phyloP scores from a whole-genome alignment of 306 rosid genomes.

The Malus fusca region DNA sequence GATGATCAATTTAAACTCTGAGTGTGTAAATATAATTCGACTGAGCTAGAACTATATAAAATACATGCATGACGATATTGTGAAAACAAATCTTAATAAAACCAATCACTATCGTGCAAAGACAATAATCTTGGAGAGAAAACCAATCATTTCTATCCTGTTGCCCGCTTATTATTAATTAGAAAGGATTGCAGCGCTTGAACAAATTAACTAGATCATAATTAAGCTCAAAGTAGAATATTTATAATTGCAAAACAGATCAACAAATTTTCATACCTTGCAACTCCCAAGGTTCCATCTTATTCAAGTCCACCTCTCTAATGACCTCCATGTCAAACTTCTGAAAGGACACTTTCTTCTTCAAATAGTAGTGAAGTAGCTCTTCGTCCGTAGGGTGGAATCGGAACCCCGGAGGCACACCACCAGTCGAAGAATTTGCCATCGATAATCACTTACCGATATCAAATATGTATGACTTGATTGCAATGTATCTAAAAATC shows the following conservation, averaged over 20 bases:
- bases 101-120: not conserved
- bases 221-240: not conserved
- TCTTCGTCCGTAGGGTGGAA: constrained; percentile 97
- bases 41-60: no score
- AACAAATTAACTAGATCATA: not conserved
- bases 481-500: not conserved
- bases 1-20: no score
- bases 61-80: not conserved
- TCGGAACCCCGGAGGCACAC: constrained; percentile 93
- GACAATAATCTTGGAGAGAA: not conserved
- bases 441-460: constrained; percentile 8
- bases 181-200: not conserved
- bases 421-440: constrained; percentile 64
- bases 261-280: constrained; percentile 44
- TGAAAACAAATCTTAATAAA: not conserved
- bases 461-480: not conserved
- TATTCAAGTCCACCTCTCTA: constrained; percentile 92
- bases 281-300: constrained; percentile 97
- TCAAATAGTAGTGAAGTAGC: constrained; percentile 80
- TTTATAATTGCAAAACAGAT: not conserved
- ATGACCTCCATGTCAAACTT: constrained; percentile 95
- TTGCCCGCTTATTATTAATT: not conserved
- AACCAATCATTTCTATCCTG: not conserved
- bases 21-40: not conserved
- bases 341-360: constrained; percentile 78